Evolutionary conservation across 495 filamentous ascomycete genomes (phyloP).

Genomic region (Lichenothelia convexa): DNA sequence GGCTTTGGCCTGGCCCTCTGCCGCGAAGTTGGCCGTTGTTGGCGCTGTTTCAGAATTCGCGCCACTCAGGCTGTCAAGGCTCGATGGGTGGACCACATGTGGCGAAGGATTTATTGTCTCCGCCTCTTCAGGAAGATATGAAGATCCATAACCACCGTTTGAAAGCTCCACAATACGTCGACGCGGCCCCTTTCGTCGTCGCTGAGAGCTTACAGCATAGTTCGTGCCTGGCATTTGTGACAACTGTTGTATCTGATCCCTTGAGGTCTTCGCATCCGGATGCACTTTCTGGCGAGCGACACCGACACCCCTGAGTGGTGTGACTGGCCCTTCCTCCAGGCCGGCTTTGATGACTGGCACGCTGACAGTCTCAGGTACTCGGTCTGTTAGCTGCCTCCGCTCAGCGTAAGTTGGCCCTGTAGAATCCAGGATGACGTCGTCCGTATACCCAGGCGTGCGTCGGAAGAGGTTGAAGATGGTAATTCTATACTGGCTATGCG

Average conservation of each 20-base stretch:
- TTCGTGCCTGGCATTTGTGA: constrained; percentile 16
- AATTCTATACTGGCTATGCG: constrained; percentile 66
- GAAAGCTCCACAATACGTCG: constrained; percentile 74
- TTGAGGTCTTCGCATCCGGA: too few species aligned
- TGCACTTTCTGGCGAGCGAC: too few species aligned
- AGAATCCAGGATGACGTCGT: constrained; percentile 79
- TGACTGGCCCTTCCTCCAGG: constrained; percentile 26
- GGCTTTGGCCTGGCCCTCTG: too few species aligned
- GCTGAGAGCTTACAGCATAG: constrained; percentile 11
- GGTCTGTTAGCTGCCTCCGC: constrained; percentile 66
- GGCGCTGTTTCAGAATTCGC: neutral
- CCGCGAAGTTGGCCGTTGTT: too few species aligned
- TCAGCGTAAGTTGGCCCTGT: constrained; percentile 66
- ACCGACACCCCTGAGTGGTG: too few species aligned
- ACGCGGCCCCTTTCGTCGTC: constrained; percentile 32
- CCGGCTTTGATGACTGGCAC: constrained; percentile 58
- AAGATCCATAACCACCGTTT: too few species aligned
- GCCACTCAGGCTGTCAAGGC: neutral
- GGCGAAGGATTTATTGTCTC: too few species aligned
- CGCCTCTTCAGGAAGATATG: too few species aligned
- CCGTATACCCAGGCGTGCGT: constrained; percentile 70
- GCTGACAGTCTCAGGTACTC: constrained; percentile 50
- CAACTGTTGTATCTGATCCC: too few species aligned
- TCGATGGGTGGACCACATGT: too few species aligned
- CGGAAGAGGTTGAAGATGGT: constrained; percentile 95